phyloP scores from a whole-genome alignment of 2,329 filamentous ascomycete genomes.

The Amylocarpus encephaloides region DNA sequence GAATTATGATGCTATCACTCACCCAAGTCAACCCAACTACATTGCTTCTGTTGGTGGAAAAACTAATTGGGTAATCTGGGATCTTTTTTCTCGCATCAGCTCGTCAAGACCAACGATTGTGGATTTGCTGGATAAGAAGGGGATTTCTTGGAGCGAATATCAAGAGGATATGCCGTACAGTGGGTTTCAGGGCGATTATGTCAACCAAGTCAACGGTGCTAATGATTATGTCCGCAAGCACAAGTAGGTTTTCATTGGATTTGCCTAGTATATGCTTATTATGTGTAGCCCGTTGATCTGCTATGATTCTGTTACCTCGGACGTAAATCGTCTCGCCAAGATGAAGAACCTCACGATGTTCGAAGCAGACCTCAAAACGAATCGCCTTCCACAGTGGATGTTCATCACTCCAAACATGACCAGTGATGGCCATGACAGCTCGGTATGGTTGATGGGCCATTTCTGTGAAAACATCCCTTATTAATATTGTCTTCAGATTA shows the following conservation, averaged over 20 bases:
- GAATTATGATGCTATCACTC: conserved; percentile 48
- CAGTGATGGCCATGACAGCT: conserved; percentile 67
- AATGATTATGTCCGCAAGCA: conserved; percentile 79
- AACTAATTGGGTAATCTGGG: conserved; percentile 65
- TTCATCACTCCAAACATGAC: conserved; percentile 73
- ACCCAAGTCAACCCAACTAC: conserved; percentile 71
- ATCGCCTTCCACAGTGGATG: conserved; percentile 64
- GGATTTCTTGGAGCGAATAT: conserved; percentile 58
- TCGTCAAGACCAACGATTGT: conserved; percentile 51
- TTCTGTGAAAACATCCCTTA: neutral
- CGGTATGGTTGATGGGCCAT: conserved; percentile 36
- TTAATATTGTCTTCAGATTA: conserved; percentile 26
- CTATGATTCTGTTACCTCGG: conserved; percentile 56
- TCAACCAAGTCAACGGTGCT: conserved; percentile 56
- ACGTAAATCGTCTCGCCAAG: conserved; percentile 52
- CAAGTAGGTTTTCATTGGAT: conserved; percentile 42
- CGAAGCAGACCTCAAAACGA: conserved; percentile 55
- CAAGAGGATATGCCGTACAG: conserved; percentile 70
- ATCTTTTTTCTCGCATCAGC: conserved; percentile 51
- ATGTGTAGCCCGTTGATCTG: conserved; percentile 43
- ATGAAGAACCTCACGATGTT: conserved; percentile 71
- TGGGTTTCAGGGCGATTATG: conserved; percentile 61
- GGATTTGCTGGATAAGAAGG: conserved; percentile 42
- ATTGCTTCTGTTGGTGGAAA: conserved; percentile 58
- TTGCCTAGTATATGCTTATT: neutral